phyloP scores from a whole-genome alignment of 1,284 basidiomycete species.

The Amylostereum chailletii region DNA sequence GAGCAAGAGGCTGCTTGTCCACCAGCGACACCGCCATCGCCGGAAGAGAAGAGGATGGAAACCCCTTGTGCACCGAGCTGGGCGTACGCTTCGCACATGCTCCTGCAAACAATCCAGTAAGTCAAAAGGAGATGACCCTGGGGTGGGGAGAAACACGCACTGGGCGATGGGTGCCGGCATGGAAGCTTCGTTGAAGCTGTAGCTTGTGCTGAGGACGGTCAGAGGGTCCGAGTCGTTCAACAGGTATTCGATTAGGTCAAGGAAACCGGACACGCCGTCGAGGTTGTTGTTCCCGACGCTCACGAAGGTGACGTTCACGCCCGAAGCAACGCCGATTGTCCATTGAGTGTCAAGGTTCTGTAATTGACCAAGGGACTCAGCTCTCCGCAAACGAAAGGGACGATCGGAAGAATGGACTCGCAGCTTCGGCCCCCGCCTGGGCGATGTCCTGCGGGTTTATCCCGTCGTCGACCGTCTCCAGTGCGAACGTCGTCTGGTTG shows the following conservation, averaged over 20 bases:
- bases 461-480: slow-evolving; percentile 10
- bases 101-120: neutral
- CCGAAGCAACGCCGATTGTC: slow-evolving; percentile 4
- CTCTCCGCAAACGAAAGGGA: neutral
- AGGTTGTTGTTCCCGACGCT: slow-evolving; percentile 2
- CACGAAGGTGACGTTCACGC: slow-evolving; percentile 5
- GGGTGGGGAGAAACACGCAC: neutral
- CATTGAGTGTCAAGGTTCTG: slow-evolving; percentile 6
- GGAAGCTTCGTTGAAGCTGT: slow-evolving; percentile 17
- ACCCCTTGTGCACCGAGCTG: slow-evolving; percentile 5
- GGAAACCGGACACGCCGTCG: slow-evolving; percentile 17
- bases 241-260: slow-evolving; percentile 25
- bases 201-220: slow-evolving; percentile 39
- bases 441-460: slow-evolving; percentile 7
- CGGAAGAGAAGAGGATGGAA: slow-evolving; percentile 6
- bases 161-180: slow-evolving; percentile 9
- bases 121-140: neutral
- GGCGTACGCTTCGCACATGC: slow-evolving; percentile 3
- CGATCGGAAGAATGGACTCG: neutral
- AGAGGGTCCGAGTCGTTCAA: slow-evolving; percentile 30
- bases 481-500: slow-evolving; percentile 2
- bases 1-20: neutral
- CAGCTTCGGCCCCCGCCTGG: slow-evolving; percentile 9
- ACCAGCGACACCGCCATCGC: slow-evolving; percentile 5
- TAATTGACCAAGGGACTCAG: neutral